A percentile compares a stretch with the other conserved stretches of the same genome.
Evolutionary conservation across 192 early-diverging fungal genomes (phyloP).

Genomic region (Umbelopsis sp.): DNA sequence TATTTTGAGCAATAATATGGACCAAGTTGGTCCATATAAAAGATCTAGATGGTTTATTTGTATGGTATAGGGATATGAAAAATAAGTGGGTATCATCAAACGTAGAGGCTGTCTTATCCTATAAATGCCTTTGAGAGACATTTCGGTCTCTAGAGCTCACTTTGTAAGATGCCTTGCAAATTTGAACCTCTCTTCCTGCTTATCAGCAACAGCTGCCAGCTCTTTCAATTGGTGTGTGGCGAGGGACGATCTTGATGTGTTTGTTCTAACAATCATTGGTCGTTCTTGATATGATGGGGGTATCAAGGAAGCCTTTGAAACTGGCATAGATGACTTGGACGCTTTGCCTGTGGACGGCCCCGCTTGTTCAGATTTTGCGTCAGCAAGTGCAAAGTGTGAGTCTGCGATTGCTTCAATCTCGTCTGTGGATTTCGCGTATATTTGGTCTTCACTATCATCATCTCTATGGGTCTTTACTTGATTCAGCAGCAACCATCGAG

Average conservation of each 20-base stretch:
- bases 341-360: background rate
- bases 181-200: conserved; percentile 2
- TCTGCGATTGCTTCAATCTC: background rate
- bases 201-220: conserved; percentile 5
- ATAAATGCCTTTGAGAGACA: too few relatives aligned
- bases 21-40: too few relatives aligned
- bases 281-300: background rate
- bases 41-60: too few relatives aligned
- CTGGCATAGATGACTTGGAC: background rate
- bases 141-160: background rate
- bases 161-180: background rate
- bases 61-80: too few relatives aligned
- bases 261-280: background rate
- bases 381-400: background rate
- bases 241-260: background rate
- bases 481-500: background rate
- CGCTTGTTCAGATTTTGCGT: background rate
- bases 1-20: too few relatives aligned
- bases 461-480: background rate
- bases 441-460: background rate
- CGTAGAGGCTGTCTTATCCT: too few relatives aligned
- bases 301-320: background rate
- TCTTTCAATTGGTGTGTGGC: background rate
- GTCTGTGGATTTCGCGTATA: background rate
- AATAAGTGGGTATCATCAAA: too few relatives aligned